Evolutionary conservation across 306 rosid genomes (phyloP).

Genomic region (Cyamopsis tetragonoloba): DNA sequence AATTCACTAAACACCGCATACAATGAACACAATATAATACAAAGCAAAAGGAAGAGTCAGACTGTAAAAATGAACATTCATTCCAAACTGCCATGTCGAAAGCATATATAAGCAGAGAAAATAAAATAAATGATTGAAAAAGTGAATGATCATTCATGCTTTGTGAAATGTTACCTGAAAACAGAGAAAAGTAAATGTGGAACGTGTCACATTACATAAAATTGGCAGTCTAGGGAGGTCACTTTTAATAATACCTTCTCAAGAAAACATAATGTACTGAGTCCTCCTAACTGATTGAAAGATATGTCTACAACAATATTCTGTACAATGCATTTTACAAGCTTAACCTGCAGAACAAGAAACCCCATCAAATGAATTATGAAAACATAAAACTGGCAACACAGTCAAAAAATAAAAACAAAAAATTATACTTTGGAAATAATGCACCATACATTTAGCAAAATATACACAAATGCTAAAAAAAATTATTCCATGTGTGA

Average conservation of each 20-base stretch:
- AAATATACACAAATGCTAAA: not conserved
- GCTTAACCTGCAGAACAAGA: slow-evolving; percentile 74
- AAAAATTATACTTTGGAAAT: slow-evolving; percentile 2
- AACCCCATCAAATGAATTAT: slow-evolving; percentile 8
- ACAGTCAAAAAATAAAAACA: slow-evolving; percentile 1
- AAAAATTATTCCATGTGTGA: not conserved
- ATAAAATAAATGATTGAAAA: slow-evolving; percentile 9
- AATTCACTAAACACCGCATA: slow-evolving; percentile 14
- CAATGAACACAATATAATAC: slow-evolving; percentile 4
- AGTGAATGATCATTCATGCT: not conserved
- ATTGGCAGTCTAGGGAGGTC: slow-evolving; percentile 7
- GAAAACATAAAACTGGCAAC: not conserved
- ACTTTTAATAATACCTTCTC: slow-evolving; percentile 58
- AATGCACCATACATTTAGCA: not conserved
- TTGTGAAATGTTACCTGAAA: not conserved
- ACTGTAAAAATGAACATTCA: not conserved
- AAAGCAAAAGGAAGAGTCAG: slow-evolving; percentile 1
- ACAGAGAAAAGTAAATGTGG: not conserved
- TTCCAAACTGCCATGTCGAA: not conserved
- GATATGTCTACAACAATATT: slow-evolving; percentile 83
- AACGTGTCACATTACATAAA: not conserved
- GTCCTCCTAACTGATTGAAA: slow-evolving; percentile 94
- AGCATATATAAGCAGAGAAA: not conserved
- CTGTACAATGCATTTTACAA: slow-evolving; percentile 83
- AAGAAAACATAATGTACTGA: slow-evolving; percentile 80